phyloP scores from a whole-genome alignment of 495 filamentous ascomycete species.

The Annulohypoxylon stygium region DNA sequence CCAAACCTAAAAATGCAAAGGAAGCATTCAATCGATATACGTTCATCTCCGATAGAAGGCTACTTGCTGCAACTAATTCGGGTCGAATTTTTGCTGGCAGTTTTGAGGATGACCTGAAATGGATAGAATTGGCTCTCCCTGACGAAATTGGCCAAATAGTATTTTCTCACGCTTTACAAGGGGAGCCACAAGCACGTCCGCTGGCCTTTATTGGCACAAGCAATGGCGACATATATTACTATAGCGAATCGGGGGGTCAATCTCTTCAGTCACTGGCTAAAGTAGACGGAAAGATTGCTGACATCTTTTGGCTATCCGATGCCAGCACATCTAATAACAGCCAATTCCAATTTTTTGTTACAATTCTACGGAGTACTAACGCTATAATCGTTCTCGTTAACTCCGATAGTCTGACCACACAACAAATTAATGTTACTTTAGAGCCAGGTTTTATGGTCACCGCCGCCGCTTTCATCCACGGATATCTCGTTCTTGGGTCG shows the following conservation, averaged over 20 bases:
- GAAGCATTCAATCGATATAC: constrained; percentile 73
- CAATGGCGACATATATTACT: constrained; percentile 66
- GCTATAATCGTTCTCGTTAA: constrained; percentile 44
- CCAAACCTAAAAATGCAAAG: constrained; percentile 50
- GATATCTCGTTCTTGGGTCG: constrained; percentile 76
- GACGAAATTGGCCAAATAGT: constrained; percentile 47
- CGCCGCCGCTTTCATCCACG: constrained; percentile 52
- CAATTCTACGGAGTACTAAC: constrained; percentile 42
- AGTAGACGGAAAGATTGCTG: constrained; percentile 65
- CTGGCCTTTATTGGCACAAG: constrained; percentile 66
- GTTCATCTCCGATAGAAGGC: constrained; percentile 68
- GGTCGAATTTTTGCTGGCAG: constrained; percentile 70
- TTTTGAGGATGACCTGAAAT: constrained; percentile 48
- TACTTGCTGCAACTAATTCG: constrained; percentile 71
- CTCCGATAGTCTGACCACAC: constrained; percentile 32
- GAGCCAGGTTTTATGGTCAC: constrained; percentile 57
- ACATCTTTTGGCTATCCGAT: constrained; percentile 58
- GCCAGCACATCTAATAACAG: neutral
- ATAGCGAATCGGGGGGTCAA: constrained; percentile 46
- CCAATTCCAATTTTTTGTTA: constrained; percentile 36
- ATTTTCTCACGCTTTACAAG: constrained; percentile 48
- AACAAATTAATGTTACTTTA: constrained; percentile 40
- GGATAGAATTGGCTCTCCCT: constrained; percentile 58
- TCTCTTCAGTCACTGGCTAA: constrained; percentile 49
- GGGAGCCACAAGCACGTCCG: constrained; percentile 35